A percentile compares a stretch with the other conserved stretches of the same genome.
phyloP scores from a whole-genome alignment of 768 basidiomycete genomes.

The Amanita exitialis region DNA sequence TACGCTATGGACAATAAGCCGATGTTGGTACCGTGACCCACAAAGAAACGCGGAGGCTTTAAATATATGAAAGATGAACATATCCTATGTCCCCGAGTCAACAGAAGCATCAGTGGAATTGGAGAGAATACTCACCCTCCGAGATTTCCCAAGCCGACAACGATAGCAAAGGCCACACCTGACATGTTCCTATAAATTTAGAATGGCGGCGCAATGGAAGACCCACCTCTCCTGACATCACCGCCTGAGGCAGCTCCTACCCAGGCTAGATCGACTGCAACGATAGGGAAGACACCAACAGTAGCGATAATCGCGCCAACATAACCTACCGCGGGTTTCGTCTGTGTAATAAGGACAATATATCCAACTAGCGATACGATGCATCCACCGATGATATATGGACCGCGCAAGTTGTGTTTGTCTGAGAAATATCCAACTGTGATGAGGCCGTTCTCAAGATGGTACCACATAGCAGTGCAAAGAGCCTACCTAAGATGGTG shows the following conservation, averaged over 20 bases:
- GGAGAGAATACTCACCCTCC: slow-evolving; percentile 24
- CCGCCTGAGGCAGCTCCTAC: slow-evolving; percentile 45
- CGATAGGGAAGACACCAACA: slow-evolving; percentile 40
- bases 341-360: slow-evolving; percentile 32
- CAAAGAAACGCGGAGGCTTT: slow-evolving; percentile 24
- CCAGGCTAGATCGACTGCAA: slow-evolving; percentile 43
- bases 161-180: slow-evolving; percentile 37
- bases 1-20: slow-evolving; percentile 24
- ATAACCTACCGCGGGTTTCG: slow-evolving; percentile 28
- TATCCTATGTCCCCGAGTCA: slow-evolving; percentile 19
- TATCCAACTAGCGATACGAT: slow-evolving; percentile 40
- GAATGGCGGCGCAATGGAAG: neutral
- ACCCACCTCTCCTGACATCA: slow-evolving; percentile 35
- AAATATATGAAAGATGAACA: slow-evolving; percentile 31
- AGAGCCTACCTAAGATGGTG: slow-evolving; percentile 23
- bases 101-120: neutral
- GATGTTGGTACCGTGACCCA: slow-evolving; percentile 25
- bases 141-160: slow-evolving; percentile 45
- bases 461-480: too few species aligned
- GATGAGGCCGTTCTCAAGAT: neutral
- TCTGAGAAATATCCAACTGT: slow-evolving; percentile 32
- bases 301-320: slow-evolving; percentile 39
- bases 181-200: neutral
- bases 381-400: slow-evolving; percentile 34
- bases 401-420: slow-evolving; percentile 31